A percentile compares a stretch with the other conserved stretches of the same genome.
Conservation (phyloP, 768 basidiomycete species). For the Lactarius vividus region DNA sequence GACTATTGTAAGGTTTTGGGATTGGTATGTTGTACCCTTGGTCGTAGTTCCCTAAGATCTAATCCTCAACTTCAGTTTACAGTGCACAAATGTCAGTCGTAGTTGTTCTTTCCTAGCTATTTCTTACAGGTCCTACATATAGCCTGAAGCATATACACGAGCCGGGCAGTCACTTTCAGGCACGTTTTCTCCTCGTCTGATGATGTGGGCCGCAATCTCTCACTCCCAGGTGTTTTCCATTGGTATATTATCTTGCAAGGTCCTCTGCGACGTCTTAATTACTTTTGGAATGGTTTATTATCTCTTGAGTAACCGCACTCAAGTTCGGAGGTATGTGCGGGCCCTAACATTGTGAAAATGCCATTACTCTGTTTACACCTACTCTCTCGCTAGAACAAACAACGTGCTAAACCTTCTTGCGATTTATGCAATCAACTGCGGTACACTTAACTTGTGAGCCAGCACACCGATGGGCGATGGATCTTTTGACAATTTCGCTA, state of each 20-base stretch:
- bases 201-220: background rate
- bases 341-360: no score
- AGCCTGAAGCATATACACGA: no score
- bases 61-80: no score
- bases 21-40: no score
- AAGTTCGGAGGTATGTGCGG: background rate
- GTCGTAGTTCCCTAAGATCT: no score
- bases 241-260: background rate
- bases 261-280: background rate
- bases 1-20: no score
- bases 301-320: background rate
- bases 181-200: background rate
- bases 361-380: no score
- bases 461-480: background rate
- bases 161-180: background rate
- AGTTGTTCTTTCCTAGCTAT: no score
- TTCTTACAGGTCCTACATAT: no score
- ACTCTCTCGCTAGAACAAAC: no score
- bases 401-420: background rate
- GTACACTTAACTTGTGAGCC: background rate
- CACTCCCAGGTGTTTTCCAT: background rate
- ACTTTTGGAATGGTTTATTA: background rate
- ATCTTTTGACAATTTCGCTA: background rate
- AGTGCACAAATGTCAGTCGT: no score
- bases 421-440: background rate